A percentile compares a stretch with the other conserved stretches of the same genome.
These are phyloP conservation scores for Podospora comata DNA, from an alignment of 495 filamentous ascomycete genomes.

Conservation along the genomic window DNA sequence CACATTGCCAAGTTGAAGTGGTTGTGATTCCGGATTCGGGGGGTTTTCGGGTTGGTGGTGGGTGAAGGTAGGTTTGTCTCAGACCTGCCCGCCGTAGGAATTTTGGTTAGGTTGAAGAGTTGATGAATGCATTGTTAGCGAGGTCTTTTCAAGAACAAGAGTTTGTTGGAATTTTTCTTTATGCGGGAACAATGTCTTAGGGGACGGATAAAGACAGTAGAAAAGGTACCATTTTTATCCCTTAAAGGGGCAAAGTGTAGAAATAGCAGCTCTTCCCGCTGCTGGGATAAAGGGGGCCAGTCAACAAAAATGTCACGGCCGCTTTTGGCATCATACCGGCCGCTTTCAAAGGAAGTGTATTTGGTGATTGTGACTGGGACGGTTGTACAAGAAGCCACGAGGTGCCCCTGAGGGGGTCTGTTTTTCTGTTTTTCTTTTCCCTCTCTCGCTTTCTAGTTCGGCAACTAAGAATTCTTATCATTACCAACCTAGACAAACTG, in stretches of 20 bases:
- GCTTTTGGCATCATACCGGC: not conserved
- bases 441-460: not conserved
- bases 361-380: not conserved
- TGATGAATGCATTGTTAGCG: slow-evolving; percentile 16
- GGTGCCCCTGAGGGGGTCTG: not conserved
- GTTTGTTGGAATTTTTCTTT: not conserved
- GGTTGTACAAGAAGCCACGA: not conserved
- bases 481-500: slow-evolving; percentile 3
- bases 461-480: not conserved
- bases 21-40: slow-evolving; percentile 28
- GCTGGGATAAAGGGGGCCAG: not conserved
- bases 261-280: not conserved
- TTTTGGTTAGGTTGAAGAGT: slow-evolving; percentile 1
- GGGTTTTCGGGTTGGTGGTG: not conserved
- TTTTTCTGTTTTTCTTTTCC: not conserved
- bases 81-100: slow-evolving; percentile 1
- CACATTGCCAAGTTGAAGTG: slow-evolving; percentile 76
- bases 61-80: not conserved
- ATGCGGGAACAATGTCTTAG: slow-evolving; percentile 12
- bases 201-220: slow-evolving; percentile 9
- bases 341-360: slow-evolving; percentile 2
- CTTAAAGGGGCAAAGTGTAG: not conserved
- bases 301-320: not conserved
- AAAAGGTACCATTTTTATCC: slow-evolving; percentile 7
- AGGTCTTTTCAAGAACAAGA: not conserved